Evolutionary conservation across 1,139 yeast species (phyloP).

Genomic region (Geotrichum cucujoidarum): DNA sequence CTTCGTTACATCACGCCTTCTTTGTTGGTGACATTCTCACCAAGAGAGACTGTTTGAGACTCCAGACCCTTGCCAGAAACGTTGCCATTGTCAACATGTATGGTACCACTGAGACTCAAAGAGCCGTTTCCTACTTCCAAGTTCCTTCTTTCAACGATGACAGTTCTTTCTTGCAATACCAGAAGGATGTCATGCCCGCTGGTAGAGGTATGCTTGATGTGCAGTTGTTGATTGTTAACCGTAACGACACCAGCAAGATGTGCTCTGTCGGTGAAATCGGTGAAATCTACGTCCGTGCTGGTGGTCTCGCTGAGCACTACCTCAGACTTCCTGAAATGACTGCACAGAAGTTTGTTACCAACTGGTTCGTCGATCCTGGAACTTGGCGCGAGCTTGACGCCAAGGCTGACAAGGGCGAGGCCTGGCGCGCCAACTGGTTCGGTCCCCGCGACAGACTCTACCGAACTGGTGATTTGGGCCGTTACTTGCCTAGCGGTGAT

Average conservation of each 20-base stretch:
- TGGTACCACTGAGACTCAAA: slow-evolving; percentile 98
- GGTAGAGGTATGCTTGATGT: slow-evolving; percentile 97
- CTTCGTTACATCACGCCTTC: slow-evolving; percentile 88
- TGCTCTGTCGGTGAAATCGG: slow-evolving; percentile 99
- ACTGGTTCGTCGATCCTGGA: slow-evolving; percentile 72
- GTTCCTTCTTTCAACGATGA: slow-evolving; percentile 69
- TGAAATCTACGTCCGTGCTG: slow-evolving; percentile 96
- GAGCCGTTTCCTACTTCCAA: slow-evolving; percentile 92
- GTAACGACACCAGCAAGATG: slow-evolving; percentile 78
- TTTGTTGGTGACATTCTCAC: slow-evolving; percentile 97
- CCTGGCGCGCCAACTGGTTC: slow-evolving; percentile 79
- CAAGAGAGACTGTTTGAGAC: slow-evolving; percentile 88
- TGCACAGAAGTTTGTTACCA: slow-evolving; percentile 76
- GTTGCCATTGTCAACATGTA: slow-evolving; percentile 94
- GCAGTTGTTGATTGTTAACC: slow-evolving; percentile 86
- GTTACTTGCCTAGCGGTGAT: slow-evolving; percentile 94
- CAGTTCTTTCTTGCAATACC: slow-evolving; percentile 68
- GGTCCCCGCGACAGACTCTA: slow-evolving; percentile 95
- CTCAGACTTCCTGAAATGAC: slow-evolving; percentile 86
- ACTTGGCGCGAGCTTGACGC: slow-evolving; percentile 58
- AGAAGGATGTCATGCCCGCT: slow-evolving; percentile 97
- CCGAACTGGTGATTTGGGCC: slow-evolving; percentile 95
- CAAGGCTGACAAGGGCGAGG: slow-evolving; percentile 41
- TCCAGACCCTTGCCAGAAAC: slow-evolving; percentile 87
- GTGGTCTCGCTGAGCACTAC: slow-evolving; percentile 95